Base-by-base conservation (phyloP, 768 basidiomycete genomes). In the Amanita jacksonii region DNA sequence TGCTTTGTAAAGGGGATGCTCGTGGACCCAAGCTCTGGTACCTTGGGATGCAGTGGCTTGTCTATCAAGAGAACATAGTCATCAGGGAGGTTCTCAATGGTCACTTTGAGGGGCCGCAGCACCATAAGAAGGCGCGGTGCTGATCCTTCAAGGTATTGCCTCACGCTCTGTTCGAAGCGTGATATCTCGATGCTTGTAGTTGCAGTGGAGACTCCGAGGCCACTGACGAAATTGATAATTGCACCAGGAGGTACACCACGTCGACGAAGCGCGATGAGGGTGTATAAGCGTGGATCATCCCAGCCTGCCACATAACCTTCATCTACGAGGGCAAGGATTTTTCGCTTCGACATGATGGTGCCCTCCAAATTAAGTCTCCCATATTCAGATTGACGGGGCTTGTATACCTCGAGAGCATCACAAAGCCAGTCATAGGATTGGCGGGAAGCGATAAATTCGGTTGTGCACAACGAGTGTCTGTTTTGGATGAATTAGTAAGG, bases 361-460 rank as follows among this genome's bases (percentile, higher is more conserved):
- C 96, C 96, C 49, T 94, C 87, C 36, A 99, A 62, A 55, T 81
- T 91, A 37, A 98, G 72, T 43, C 96, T 79, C 16, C 96, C 96
- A 54, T 89, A 98, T 60, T 99, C 96, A 37, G 90, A 93, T 64
- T 99, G 96, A 46, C 81, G 81, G 16, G 96, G 93, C 60, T 92
- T 96, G 73, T 98, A 99, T 2, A 98, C 84, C 49, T 87, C 88
- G n/a, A 98, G 70, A 2, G 88, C 90, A 58, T 99, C 94, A 55
- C 96, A 99, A 9, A 99, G 76, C 96, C 96, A 99, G 56, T 99
- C 96, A 60, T 99, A 98, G 0, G 96, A 96, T 57, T 91, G 87
- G 43, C 96, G 85, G 2, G 96, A 92, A 16, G 82, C 79, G 53
- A 98, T 82, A 61, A 99, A 99, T 62, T 99, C 96, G 30, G 78